phyloP scores from a whole-genome alignment of 1,139 yeast species.

The Sugiyamaella paludigena region DNA sequence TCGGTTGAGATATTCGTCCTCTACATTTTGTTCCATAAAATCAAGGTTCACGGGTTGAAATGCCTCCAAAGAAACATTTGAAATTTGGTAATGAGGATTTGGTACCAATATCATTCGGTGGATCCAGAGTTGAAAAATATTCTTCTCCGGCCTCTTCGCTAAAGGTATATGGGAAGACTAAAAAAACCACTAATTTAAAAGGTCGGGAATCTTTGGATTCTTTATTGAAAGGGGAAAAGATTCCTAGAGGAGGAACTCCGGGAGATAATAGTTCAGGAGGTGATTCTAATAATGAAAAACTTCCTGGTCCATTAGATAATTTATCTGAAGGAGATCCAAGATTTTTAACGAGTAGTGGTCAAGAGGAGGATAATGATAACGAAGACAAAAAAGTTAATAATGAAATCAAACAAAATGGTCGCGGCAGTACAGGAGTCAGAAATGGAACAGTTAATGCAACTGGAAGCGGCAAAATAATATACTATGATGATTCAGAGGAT shows the following conservation, averaged over 20 bases:
- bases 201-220: background rate
- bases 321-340: conserved; percentile 22
- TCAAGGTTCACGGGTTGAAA: conserved; percentile 2
- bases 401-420: background rate
- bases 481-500: conserved; percentile 36
- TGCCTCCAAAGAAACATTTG: conserved; percentile 32
- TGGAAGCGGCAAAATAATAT: conserved; percentile 19
- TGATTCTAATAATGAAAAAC: background rate
- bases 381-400: background rate
- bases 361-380: conserved; percentile 3
- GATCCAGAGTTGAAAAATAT: background rate
- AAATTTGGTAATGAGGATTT: conserved; percentile 19
- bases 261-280: conserved; percentile 1
- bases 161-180: conserved; percentile 1
- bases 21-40: no score
- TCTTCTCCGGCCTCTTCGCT: background rate
- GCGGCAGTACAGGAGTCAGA: background rate
- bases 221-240: background rate
- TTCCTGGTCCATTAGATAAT: conserved; percentile 22
- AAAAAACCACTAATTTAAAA: background rate
- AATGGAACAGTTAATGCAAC: background rate
- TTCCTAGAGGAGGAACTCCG: background rate
- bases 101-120: conserved; percentile 14
- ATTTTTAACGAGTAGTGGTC: conserved; percentile 11
- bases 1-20: background rate